Evolutionary conservation across 371 early-diverging fungal species (phyloP).

Genomic region (Mortierella polycephala): DNA sequence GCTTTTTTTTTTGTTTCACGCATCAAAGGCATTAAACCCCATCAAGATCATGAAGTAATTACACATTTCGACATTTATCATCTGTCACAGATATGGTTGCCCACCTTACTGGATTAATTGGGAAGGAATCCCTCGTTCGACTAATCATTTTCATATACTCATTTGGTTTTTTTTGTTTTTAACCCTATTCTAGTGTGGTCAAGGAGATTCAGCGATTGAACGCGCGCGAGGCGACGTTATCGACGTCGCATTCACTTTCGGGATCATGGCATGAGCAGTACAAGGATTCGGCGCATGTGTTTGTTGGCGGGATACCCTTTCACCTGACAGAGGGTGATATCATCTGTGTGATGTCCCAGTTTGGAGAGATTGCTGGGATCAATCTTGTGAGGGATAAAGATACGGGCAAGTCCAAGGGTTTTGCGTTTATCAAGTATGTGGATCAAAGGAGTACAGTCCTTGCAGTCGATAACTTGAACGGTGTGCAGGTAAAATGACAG

Average conservation of each 20-base stretch:
- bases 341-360: slow-evolving; percentile 93
- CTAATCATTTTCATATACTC: too few species aligned
- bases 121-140: too few species aligned
- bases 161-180: background rate
- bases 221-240: slow-evolving; percentile 62
- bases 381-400: slow-evolving; percentile 87
- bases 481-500: slow-evolving; percentile 66
- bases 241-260: slow-evolving; percentile 55
- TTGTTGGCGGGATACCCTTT: slow-evolving; percentile 85
- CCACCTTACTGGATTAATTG: too few species aligned
- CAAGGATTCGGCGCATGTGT: slow-evolving; percentile 90
- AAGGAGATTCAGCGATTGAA: slow-evolving; percentile 84
- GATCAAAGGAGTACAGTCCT: slow-evolving; percentile 92
- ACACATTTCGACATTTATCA: too few species aligned
- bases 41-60: background rate
- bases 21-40: background rate
- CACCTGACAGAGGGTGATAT: slow-evolving; percentile 95
- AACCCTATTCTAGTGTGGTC: slow-evolving; percentile 61
- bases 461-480: slow-evolving; percentile 96
- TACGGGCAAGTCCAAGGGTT: slow-evolving; percentile 90
- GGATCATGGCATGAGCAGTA: slow-evolving; percentile 93
- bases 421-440: slow-evolving; percentile 92
- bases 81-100: too few species aligned
- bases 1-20: too few species aligned
- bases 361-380: slow-evolving; percentile 91